These are phyloP conservation scores for Stenogyne calaminthoides DNA, from an alignment of 305 asterid species.

Conservation along the genomic window DNA sequence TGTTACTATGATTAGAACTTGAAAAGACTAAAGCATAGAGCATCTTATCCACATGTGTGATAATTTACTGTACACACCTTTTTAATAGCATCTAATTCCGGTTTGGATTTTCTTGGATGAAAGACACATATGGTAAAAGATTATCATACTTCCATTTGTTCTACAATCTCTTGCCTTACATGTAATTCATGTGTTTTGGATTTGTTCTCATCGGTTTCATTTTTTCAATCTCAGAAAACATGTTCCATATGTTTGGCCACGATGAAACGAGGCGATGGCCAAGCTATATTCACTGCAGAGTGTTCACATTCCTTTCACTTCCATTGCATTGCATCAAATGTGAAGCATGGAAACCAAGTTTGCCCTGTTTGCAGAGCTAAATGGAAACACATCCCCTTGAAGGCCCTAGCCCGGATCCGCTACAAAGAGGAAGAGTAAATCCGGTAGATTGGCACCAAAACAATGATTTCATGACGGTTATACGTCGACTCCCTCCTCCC, in stretches of 20 bases:
- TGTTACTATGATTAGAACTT: slow-evolving; percentile 7
- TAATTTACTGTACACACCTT: background rate
- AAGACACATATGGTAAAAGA: too few relatives aligned
- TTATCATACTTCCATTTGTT: too few relatives aligned
- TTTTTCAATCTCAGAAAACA: slow-evolving; percentile 50
- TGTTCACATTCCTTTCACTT: slow-evolving; percentile 92
- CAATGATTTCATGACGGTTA: slow-evolving; percentile 52
- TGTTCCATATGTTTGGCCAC: slow-evolving; percentile 83
- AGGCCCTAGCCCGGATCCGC: slow-evolving; percentile 51
- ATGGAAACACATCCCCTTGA: slow-evolving; percentile 79
- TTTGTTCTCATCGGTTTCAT: slow-evolving; percentile 18
- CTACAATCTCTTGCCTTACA: too few relatives aligned
- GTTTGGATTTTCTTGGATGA: background rate
- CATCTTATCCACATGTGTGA: background rate
- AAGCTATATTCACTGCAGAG: slow-evolving; percentile 88
- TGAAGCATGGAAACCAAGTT: slow-evolving; percentile 79
- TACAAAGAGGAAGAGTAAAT: slow-evolving; percentile 48
- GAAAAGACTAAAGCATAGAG: background rate
- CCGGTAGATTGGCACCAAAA: slow-evolving; percentile 61
- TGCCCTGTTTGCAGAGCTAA: slow-evolving; percentile 92
- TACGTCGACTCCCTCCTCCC: slow-evolving; percentile 58
- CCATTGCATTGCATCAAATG: slow-evolving; percentile 83
- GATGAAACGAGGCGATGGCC: slow-evolving; percentile 84
- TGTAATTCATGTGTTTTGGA: too few relatives aligned
- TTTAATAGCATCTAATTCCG: background rate